Conservation (phyloP, 768 basidiomycete species). For the Ephemerocybe angulata region DNA sequence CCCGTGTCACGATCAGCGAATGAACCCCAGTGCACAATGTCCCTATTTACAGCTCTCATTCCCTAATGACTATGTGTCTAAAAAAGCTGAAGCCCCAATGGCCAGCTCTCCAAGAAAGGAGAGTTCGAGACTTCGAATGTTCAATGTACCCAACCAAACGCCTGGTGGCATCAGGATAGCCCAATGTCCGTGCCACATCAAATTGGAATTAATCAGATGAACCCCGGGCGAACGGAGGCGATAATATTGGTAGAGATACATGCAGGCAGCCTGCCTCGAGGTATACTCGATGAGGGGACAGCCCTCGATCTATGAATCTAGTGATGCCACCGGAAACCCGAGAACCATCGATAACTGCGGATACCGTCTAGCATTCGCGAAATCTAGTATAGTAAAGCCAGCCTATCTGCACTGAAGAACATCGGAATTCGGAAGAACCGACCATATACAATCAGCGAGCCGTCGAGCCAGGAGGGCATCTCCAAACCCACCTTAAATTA, state of each 20-base stretch:
- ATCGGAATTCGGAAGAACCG: slow-evolving; percentile 1
- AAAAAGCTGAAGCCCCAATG: too few relatives aligned
- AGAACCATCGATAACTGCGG: too few relatives aligned
- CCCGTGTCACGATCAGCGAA: slow-evolving; percentile 1
- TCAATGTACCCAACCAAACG: neutral
- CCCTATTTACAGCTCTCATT: neutral
- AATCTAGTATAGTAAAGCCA: too few relatives aligned
- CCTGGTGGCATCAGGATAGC: neutral
- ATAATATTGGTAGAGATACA: neutral
- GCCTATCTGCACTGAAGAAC: neutral
- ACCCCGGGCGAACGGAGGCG: neutral
- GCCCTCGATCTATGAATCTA: neutral
- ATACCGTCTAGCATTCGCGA: too few relatives aligned
- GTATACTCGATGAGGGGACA: neutral
- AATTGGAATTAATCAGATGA: neutral
- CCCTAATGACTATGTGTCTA: too few relatives aligned
- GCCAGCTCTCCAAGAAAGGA: too few relatives aligned
- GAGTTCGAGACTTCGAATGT: too few relatives aligned
- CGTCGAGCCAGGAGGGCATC: too few relatives aligned
- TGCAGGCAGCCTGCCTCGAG: neutral
- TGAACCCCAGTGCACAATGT: neutral
- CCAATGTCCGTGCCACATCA: neutral
- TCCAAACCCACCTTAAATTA: too few relatives aligned
- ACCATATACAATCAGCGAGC: neutral
- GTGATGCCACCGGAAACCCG: neutral